phyloP scores from a whole-genome alignment of 1,284 basidiomycete species.

The Ceratobasidium sp. region DNA sequence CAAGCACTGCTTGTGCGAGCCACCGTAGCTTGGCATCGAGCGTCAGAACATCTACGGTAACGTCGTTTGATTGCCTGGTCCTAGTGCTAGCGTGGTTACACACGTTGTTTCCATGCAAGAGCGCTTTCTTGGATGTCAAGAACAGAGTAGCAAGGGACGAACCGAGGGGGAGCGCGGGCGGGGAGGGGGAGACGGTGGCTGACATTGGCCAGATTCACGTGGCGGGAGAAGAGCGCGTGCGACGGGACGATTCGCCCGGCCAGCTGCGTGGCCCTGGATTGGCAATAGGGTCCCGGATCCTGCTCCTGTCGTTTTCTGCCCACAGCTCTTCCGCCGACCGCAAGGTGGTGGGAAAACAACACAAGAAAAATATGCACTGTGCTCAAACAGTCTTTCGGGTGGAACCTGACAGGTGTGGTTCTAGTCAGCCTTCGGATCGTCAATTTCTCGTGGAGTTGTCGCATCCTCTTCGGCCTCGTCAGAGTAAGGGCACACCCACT shows the following conservation, averaged over 20 bases:
- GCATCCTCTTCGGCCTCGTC: constrained; percentile 41
- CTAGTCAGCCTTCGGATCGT: constrained; percentile 40
- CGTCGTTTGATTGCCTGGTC: constrained; percentile 53
- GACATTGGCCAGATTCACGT: constrained; percentile 40
- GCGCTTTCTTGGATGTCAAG: constrained; percentile 78
- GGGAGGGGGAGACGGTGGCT: constrained; percentile 20
- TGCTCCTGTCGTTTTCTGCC: neutral
- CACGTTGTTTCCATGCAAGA: constrained; percentile 76
- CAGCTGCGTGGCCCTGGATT: constrained; percentile 9
- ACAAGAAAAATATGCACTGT: constrained; percentile 13
- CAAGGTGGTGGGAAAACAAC: constrained; percentile 12
- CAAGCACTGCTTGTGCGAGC: constrained; percentile 73
- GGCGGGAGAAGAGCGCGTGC: neutral
- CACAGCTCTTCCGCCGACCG: constrained; percentile 30
- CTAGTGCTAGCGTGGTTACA: constrained; percentile 64
- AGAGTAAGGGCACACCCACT: constrained; percentile 26
- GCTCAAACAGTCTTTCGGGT: constrained; percentile 22
- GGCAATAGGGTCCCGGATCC: constrained; percentile 25
- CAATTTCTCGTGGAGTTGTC: constrained; percentile 43
- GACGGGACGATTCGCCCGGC: neutral
- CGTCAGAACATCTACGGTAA: constrained; percentile 74
- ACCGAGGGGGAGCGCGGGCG: constrained; percentile 4
- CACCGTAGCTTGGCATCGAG: constrained; percentile 80
- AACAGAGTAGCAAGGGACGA: constrained; percentile 70
- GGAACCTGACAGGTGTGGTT: constrained; percentile 30